Percentiles rank a stretch among this genome's conserved stretches.
phyloP scores from a whole-genome alignment of 352 stramenopile genomes.

The Pythium biforme region DNA sequence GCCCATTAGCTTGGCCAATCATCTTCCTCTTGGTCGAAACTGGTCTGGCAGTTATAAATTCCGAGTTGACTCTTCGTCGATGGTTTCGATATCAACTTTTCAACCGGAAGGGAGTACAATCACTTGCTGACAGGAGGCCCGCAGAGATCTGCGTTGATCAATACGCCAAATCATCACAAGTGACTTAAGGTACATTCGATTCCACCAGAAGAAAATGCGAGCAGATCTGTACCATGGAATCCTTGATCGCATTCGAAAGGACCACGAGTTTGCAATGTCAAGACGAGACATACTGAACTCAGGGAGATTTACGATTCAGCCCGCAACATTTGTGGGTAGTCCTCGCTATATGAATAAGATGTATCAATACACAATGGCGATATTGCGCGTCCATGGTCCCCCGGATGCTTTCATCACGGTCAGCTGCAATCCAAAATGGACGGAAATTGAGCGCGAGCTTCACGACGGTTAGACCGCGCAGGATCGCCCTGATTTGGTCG shows the following conservation, averaged over 20 bases:
- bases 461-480: neutral
- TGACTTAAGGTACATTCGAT: neutral
- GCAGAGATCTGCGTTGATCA: constrained; percentile 8
- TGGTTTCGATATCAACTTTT: constrained; percentile 1
- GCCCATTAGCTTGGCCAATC: neutral
- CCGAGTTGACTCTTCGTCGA: neutral
- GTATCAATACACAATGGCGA: constrained; percentile 36
- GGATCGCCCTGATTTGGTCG: constrained; percentile 29
- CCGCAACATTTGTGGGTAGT: neutral
- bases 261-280: neutral
- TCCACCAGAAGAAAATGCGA: neutral
- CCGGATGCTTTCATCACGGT: constrained; percentile 51
- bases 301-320: neutral
- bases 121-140: neutral
- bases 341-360: neutral
- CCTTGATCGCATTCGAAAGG: neutral
- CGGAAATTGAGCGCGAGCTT: constrained; percentile 32
- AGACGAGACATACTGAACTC: neutral
- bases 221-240: constrained; percentile 4
- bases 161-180: constrained; percentile 6
- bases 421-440: constrained; percentile 46
- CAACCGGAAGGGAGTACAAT: neutral
- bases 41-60: neutral
- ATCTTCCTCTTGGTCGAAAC: neutral
- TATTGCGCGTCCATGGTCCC: constrained; percentile 29